Percentiles rank a stretch among this genome's conserved stretches.
Evolutionary conservation across 768 basidiomycete species (phyloP).

Genomic region (Hydnomerulius pinastri): DNA sequence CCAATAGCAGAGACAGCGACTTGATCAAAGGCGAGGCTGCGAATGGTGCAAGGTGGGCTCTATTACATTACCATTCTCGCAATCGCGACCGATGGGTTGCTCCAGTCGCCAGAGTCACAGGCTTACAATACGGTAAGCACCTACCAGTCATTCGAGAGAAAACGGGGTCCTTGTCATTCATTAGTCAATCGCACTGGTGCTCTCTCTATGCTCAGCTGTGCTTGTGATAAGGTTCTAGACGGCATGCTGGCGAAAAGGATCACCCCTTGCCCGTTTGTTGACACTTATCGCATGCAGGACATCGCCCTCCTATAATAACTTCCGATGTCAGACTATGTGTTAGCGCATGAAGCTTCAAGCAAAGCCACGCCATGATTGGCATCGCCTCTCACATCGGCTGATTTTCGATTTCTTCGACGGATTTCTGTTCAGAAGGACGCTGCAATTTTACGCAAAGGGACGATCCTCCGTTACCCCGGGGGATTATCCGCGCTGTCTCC

Average conservation of each 20-base stretch:
- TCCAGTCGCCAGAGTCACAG: not conserved
- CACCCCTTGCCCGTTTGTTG: not conserved
- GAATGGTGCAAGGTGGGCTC: not conserved
- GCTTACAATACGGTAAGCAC: not conserved
- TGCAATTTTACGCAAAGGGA: not conserved
- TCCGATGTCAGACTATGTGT: not conserved
- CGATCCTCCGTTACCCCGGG: not conserved
- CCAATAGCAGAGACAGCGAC: not conserved
- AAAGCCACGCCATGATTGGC: not conserved
- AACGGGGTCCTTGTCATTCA: not conserved
- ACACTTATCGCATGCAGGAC: not conserved
- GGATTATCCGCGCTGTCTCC: not conserved
- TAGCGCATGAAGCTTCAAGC: not conserved
- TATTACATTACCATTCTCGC: not conserved
- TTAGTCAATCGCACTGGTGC: not conserved
- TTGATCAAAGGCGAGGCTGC: not conserved
- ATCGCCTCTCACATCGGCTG: not conserved
- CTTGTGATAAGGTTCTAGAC: constrained; percentile 2
- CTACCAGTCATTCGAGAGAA: not conserved
- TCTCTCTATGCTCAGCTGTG: not conserved
- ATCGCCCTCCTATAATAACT: not conserved
- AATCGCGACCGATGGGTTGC: not conserved
- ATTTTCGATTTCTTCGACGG: not conserved
- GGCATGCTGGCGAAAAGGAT: not conserved
- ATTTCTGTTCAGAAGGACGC: not conserved